These are phyloP conservation scores for Phialophora verrucosa DNA, from an alignment of 2,329 filamentous ascomycete species.

Conservation along the genomic window DNA sequence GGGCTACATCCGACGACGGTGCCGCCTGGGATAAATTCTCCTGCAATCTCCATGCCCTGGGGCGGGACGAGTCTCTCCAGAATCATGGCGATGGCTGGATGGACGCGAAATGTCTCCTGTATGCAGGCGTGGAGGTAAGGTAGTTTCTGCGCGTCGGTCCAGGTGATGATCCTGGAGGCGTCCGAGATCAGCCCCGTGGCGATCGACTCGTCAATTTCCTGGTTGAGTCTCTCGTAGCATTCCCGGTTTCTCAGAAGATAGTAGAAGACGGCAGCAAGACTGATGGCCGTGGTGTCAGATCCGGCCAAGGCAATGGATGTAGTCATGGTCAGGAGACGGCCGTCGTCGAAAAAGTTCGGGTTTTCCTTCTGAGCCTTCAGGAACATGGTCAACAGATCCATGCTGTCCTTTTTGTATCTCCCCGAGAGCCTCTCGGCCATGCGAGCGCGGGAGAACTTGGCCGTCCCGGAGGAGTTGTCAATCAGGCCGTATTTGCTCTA, in stretches of 20 bases:
- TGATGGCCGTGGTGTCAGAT: slow-evolving; percentile 46
- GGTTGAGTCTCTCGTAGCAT: neutral
- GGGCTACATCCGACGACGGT: slow-evolving; percentile 31
- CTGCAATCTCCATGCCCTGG: slow-evolving; percentile 4
- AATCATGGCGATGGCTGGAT: neutral
- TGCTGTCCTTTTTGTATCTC: slow-evolving; percentile 12
- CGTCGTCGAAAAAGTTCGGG: slow-evolving; percentile 42
- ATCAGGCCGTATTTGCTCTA: neutral
- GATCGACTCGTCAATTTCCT: neutral
- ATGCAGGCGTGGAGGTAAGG: neutral
- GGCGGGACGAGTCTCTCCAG: neutral
- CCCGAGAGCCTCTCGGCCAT: slow-evolving; percentile 46
- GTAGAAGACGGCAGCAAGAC: slow-evolving; percentile 43
- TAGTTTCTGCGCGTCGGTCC: neutral
- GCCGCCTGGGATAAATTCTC: slow-evolving; percentile 22
- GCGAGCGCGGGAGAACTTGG: neutral
- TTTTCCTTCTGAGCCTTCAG: slow-evolving; percentile 29
- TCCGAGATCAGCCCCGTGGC: neutral
- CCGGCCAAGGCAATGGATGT: slow-evolving; percentile 44
- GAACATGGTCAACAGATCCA: slow-evolving; percentile 36
- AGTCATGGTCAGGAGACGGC: slow-evolving; percentile 42
- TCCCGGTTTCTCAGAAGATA: slow-evolving; percentile 32
- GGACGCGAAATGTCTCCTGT: neutral
- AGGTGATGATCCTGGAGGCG: neutral
- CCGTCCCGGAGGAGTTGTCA: neutral